phyloP scores from a whole-genome alignment of 495 filamentous ascomycete species.

The Aspergillus homomorphus region DNA sequence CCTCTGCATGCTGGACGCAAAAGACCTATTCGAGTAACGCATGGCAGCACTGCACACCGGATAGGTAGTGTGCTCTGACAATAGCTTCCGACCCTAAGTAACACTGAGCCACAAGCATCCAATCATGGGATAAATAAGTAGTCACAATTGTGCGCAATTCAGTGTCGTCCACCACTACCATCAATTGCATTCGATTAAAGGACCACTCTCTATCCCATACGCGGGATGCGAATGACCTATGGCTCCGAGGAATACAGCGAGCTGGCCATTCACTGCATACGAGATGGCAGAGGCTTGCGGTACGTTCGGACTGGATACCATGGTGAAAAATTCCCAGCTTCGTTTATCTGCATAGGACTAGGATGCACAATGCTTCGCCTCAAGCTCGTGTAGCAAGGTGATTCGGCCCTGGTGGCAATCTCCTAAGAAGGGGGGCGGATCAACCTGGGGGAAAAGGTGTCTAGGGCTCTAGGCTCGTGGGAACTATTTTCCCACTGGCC shows the following conservation, averaged over 20 bases:
- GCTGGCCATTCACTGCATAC: conserved; percentile 10
- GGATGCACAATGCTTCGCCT: conserved; percentile 7
- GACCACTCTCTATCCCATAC: not conserved
- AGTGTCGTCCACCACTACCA: not conserved
- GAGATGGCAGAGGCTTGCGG: conserved; percentile 1
- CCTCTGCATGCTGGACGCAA: conserved; percentile 22
- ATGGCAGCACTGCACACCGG: not conserved
- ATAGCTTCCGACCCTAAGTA: not conserved
- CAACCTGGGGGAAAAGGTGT: conserved; percentile 2
- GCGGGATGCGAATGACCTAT: not conserved
- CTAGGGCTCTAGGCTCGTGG: not conserved
- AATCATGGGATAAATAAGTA: not conserved
- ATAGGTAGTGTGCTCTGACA: not conserved
- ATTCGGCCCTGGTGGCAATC: conserved; percentile 14
- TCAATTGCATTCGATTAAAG: not conserved
- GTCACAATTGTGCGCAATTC: not conserved
- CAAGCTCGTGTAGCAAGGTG: conserved; percentile 17
- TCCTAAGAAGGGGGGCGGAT: conserved; percentile 6
- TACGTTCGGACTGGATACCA: not conserved
- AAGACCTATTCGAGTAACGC: conserved; percentile 22
- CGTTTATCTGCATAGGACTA: conserved; percentile 17
- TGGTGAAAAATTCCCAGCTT: conserved; percentile 21
- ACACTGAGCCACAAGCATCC: not conserved
- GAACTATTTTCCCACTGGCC: not conserved
- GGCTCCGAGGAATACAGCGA: conserved; percentile 2